A percentile compares a stretch with the other conserved stretches of the same genome.
phyloP scores from a whole-genome alignment of 2,329 filamentous ascomycete species.

The Phyllosticta citrichinensis region DNA sequence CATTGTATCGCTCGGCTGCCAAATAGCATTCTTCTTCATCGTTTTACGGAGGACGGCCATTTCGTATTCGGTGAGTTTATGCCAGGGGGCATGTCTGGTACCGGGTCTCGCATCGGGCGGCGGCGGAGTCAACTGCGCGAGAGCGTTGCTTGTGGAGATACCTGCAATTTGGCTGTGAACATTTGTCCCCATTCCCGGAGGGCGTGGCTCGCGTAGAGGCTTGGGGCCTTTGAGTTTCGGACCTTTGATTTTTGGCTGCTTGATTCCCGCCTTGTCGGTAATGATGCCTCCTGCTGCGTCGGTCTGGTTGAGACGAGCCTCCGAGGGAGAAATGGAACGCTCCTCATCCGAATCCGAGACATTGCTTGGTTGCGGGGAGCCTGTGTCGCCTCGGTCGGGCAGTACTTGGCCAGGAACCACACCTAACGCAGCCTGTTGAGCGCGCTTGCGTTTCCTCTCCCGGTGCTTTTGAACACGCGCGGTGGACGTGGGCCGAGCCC shows the following conservation, averaged over 20 bases:
- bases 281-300: conserved; percentile 1
- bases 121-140: conserved; percentile 49
- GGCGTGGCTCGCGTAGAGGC: conserved; percentile 31
- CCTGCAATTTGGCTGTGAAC: conserved; percentile 44
- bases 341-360: conserved; percentile 5
- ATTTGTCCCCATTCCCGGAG: conserved; percentile 41
- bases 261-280: conserved; percentile 11
- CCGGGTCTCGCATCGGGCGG: conserved; percentile 50
- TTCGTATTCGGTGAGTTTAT: conserved; percentile 56
- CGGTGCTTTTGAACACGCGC: conserved; percentile 12
- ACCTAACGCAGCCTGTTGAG: conserved; percentile 13
- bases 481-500: conserved; percentile 4
- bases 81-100: conserved; percentile 53
- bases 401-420: conserved; percentile 36
- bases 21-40: conserved; percentile 87
- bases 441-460: conserved; percentile 18
- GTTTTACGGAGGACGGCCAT: conserved; percentile 66
- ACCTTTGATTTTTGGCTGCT: conserved; percentile 20
- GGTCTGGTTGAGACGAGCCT: not conserved
- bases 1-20: conserved; percentile 79
- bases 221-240: conserved; percentile 17
- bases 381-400: conserved; percentile 20
- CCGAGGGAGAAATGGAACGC: not conserved
- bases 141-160: conserved; percentile 52
- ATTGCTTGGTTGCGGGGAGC: conserved; percentile 2